Conservation (phyloP, 192 early-diverging fungal species). For the Podila epigama region DNA sequence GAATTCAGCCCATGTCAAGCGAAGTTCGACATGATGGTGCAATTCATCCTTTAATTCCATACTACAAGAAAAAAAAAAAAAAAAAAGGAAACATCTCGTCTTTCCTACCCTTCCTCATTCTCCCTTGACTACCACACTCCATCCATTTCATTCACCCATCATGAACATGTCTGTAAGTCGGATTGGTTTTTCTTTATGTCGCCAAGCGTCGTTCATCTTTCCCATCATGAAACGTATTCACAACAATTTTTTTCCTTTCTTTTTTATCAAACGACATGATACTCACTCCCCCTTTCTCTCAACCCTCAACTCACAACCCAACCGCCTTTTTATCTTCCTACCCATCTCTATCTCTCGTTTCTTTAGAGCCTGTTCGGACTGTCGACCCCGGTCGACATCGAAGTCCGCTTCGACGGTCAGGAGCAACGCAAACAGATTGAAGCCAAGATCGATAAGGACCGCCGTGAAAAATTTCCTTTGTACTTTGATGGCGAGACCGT, state of each 20-base stretch:
- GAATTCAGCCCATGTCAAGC: no score
- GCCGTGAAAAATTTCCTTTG: slow-evolving; percentile 89
- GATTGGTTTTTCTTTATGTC: no score
- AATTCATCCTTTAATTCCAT: no score
- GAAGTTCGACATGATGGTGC: no score
- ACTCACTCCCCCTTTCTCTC: background rate
- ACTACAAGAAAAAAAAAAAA: slow-evolving; percentile 5
- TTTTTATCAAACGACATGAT: background rate
- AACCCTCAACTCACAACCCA: background rate
- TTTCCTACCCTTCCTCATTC: no score
- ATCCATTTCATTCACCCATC: no score
- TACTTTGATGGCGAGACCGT: slow-evolving; percentile 98
- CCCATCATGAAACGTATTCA: background rate
- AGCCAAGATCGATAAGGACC: slow-evolving; percentile 92
- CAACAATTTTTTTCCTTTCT: background rate
- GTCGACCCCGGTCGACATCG: slow-evolving; percentile 89
- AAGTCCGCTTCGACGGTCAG: slow-evolving; percentile 83
- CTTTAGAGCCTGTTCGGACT: slow-evolving; percentile 78
- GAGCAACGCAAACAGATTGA: slow-evolving; percentile 93
- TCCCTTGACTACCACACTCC: no score
- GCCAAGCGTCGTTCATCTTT: background rate
- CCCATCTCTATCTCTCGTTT: background rate
- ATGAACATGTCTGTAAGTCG: slow-evolving; percentile 2
- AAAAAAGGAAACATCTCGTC: background rate
- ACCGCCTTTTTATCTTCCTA: background rate